Evolutionary conservation across 2,329 filamentous ascomycete genomes (phyloP), one percentile per base, ranked within the genome.

Genomic region (Helicocarpus griseus): DNA sequence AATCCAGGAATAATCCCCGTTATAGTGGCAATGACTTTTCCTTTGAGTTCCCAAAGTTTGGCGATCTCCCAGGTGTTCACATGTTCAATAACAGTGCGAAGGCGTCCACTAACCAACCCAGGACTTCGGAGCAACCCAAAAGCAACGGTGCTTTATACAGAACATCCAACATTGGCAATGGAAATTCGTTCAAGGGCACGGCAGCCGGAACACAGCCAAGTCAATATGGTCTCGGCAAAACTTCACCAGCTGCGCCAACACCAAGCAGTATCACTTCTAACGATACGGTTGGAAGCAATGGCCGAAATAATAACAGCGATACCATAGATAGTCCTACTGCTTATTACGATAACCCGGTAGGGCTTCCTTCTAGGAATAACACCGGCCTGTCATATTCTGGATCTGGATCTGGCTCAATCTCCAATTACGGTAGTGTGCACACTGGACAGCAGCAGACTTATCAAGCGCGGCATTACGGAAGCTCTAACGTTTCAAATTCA

Each of bases 1-100:
- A 73, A 52, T 69, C 63, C 21, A 70, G 67, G 44, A 69, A 62
- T 73, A 77, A 61, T 72, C 77, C 61, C 67, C 84, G 82, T 58
- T 73, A 84, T 17, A 41, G 86, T 56, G 14, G 38, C 35, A 85
- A 86, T 65, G 89, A 86, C 65, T 97, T 97, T 65, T 85, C 91
- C 59, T 97, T 98, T 60, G 91, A 97, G 59, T 97, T 97, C 58
- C 91, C 93, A 57, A 90, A 87, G 65, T 97, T 98, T 62, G 93
- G 93, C 44, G 79, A 83, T 53, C 77, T 94, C 24, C 78, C 80
- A 19, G 74, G 73, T 26, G 69, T 73, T 3, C 75, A 78, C 54
- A 70, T 80, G 11, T 74, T 80, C 54, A 75, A 69, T 54, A 75
- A 73, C 51, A 67, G 70, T n/a, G n/a, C 28, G n/a, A 35, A 47